A percentile compares a stretch with the other conserved stretches of the same genome.
phyloP scores from a whole-genome alignment of 176 grass and related monocot species.

The Eragrostis curvula region DNA sequence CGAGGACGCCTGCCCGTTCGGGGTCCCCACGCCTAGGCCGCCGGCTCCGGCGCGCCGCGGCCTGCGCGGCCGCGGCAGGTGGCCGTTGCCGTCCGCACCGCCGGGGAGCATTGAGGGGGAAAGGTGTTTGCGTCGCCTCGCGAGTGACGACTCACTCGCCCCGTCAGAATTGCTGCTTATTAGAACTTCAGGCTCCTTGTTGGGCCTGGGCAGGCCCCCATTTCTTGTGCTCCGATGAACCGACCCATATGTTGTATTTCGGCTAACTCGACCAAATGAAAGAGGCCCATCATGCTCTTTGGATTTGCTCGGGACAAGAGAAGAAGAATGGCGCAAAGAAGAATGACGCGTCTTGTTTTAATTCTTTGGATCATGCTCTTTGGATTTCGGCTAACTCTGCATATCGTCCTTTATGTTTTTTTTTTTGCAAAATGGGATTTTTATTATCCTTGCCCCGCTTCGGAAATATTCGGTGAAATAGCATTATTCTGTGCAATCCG shows the following conservation, averaged over 20 bases:
- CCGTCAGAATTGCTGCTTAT: neutral
- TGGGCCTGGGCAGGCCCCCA: neutral
- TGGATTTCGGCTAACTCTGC: no score
- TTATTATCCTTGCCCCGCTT: no score
- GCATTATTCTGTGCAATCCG: no score
- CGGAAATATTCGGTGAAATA: no score
- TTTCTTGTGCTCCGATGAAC: neutral
- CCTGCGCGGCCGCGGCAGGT: constrained; percentile 58
- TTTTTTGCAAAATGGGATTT: no score
- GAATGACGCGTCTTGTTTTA: no score
- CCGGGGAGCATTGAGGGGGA: constrained; percentile 60
- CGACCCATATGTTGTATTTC: neutral
- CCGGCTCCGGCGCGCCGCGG: constrained; percentile 49
- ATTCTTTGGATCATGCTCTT: no score
- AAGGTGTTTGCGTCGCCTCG: constrained; percentile 12
- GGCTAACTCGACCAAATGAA: no score
- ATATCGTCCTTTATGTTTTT: no score
- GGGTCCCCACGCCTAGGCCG: constrained; percentile 6
- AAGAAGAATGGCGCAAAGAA: no score
- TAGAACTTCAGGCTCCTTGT: neutral
- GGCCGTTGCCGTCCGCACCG: constrained; percentile 55
- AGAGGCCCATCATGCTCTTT: no score
- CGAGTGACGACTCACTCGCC: neutral
- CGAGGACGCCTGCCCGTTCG: neutral
- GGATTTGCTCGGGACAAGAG: no score